Evolutionary conservation across 352 stramenopile species (phyloP), one percentile per base, ranked within the genome.

Genomic region (Phytophthora colocasiae): DNA sequence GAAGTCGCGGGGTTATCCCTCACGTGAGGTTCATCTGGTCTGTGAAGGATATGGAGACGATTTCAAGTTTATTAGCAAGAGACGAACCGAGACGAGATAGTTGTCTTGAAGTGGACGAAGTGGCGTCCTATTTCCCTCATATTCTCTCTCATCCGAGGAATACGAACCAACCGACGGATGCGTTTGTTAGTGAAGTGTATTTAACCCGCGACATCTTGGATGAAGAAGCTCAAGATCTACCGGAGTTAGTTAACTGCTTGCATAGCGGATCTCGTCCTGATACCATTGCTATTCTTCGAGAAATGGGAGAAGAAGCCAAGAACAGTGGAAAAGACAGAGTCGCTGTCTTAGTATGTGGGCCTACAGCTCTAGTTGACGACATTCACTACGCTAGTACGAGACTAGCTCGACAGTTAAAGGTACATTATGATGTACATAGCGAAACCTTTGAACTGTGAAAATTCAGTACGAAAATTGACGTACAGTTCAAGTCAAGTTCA

Each of bases 21-120:
- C 71, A 80, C n/a, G 76, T 84, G 26, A 60, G 63, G 32, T 89
- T 89, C 29, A 66, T 87, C 6, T 89, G 80, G 80, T 72, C 78
- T 1, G 66, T 81, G 2, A 78, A 79, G 15, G 71, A 89, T 9
- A 72, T 75, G 2, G 76, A 83, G 41, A 75, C 75, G 36, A 69
- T 84, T 7, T 31, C 65, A 6, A 79, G 76, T n/a, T 75, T 73
- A 43, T 58, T 68, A 17, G 48, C 52, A 6, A 47, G 64, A 47
- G 69, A 77, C 17, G 63, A 77, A 61, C 69, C 58, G 32, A 53
- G 69, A 26, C 48, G 64, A 24, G 69, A 77, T 61, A 77, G 63
- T 14, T 73, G 63, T 24, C 53, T 73, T 6, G 63, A 77, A 54
- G 69, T 77, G 44, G 69, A 77, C 36, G 69, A 77, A 14, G 69